Evolutionary conservation across 345 rosid genomes (phyloP), one percentile per base, ranked within the genome.

Genomic region (Abelmoschus esculentus): DNA sequence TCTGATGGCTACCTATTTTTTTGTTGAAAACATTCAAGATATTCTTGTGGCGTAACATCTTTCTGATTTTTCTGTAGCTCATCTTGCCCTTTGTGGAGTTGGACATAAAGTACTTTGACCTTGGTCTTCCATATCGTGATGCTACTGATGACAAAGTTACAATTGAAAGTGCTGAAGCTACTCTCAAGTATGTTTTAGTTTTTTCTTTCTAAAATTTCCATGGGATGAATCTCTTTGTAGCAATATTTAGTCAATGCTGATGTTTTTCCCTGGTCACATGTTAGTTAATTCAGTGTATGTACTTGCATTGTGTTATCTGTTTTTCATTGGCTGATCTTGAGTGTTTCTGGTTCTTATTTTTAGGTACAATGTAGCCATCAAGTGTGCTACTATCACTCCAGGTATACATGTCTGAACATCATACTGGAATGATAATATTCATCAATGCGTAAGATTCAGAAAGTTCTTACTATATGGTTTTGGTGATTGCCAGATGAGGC

Each of bases 351-450:
- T 63, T 68, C 42, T 58, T 38, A 10, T 72, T 80, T 22, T 29
- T 60, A 93, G 98, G 92, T 91, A 89, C 76, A 95, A 95, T 85
- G 99, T 95, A 15, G 97, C 99, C 6, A 88, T 95, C 76, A 91
- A 95, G 83, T 91, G 99, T 72, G 99, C 99, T 65, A 95, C 99
- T 61, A 91, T 95, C 55, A 91, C 99, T 67, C 99, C 99, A 76
- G 98, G 98, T 91, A 81, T 69, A 57, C 54, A 40, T 53, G 28
- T 13, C 34, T 50, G 58, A 34, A 34, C 22, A 29, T 40, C 36
- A 18, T 17, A 18, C 56, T n/a, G 26, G 26, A 38, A 55, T 11
- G 3, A 18, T 54, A 17, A 44, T 28, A 60, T 18, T 49, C 50
- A 46, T 54, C 28, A 17, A 54, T 17, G 12, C 49, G 49, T 29